Percentiles rank a stretch among this genome's conserved stretches.
phyloP scores from a whole-genome alignment of 192 early-diverging fungal species.

The Coemansia sp. region DNA sequence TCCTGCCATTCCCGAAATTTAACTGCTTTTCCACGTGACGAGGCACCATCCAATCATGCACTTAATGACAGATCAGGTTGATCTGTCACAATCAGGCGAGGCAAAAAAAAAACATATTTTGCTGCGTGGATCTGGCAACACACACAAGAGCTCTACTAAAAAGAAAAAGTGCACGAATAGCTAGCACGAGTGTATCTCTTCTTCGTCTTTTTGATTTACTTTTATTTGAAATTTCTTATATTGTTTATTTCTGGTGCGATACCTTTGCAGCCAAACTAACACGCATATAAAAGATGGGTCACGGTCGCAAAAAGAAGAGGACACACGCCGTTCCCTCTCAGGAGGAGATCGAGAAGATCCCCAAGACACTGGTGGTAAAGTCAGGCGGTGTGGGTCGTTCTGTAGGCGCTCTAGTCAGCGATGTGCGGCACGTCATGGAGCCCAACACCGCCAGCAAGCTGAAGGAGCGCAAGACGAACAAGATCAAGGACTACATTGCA shows the following conservation, averaged over 20 bases:
- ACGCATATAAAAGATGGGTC: slow-evolving; percentile 31
- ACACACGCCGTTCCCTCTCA: slow-evolving; percentile 58
- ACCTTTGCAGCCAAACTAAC: neutral
- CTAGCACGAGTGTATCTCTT: neutral
- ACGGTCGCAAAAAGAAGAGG: slow-evolving; percentile 49
- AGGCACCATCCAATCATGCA: slow-evolving; percentile 35
- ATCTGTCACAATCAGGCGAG: neutral
- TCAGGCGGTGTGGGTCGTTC: slow-evolving; percentile 81
- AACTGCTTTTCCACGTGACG: slow-evolving; percentile 12
- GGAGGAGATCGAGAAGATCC: slow-evolving; percentile 62
- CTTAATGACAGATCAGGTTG: slow-evolving; percentile 19
- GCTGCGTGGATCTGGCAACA: neutral
- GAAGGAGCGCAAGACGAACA: slow-evolving; percentile 88
- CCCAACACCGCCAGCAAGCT: slow-evolving; percentile 92
- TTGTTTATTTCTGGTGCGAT: neutral
- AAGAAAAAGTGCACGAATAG: too few species aligned
- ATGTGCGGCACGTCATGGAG: slow-evolving; percentile 90
- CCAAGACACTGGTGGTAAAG: slow-evolving; percentile 91
- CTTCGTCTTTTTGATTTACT: slow-evolving; percentile 7
- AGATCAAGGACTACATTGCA: slow-evolving; percentile 89
- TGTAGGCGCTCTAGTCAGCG: slow-evolving; percentile 78
- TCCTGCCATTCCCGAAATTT: neutral
- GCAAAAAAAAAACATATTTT: slow-evolving; percentile 7
- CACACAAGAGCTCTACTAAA: neutral
- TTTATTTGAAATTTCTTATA: neutral